These are phyloP conservation scores for Tripterygium wilfordii DNA, from an alignment of 177 flowering plant genomes.

Conservation along the genomic window DNA sequence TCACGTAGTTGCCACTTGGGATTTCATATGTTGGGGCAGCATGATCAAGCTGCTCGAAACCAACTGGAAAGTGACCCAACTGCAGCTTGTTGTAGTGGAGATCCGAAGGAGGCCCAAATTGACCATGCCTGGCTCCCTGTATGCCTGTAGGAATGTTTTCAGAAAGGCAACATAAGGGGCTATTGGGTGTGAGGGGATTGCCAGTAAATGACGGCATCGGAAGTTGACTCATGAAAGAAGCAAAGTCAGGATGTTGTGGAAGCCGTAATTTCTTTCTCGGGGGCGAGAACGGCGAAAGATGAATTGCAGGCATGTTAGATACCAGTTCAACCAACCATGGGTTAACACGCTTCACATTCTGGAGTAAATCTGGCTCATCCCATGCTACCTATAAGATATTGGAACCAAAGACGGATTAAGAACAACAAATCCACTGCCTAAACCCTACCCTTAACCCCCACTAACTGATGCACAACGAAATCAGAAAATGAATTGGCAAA, in stretches of 20 bases:
- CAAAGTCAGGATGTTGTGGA: slow-evolving; percentile 27
- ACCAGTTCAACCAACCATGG: slow-evolving; percentile 61
- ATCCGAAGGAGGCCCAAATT: slow-evolving; percentile 24
- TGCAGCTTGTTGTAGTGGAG: slow-evolving; percentile 29
- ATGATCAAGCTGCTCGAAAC: slow-evolving; percentile 17
- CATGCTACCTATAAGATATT: slow-evolving; percentile 32
- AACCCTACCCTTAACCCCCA: too few species aligned
- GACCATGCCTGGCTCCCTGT: slow-evolving; percentile 80
- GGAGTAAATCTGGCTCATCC: slow-evolving; percentile 62
- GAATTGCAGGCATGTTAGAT: slow-evolving; percentile 29
- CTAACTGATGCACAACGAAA: too few species aligned
- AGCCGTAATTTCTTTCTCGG: slow-evolving; percentile 50
- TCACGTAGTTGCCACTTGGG: slow-evolving; percentile 1
- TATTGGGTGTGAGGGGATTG: slow-evolving; percentile 20
- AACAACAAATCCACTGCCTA: background rate
- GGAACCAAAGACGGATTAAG: background rate
- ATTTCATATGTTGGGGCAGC: slow-evolving; percentile 10
- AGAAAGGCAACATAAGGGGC: slow-evolving; percentile 26
- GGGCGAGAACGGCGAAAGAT: slow-evolving; percentile 35
- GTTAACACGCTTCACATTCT: slow-evolving; percentile 48
- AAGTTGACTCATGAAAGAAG: slow-evolving; percentile 17
- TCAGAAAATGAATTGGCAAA: too few species aligned
- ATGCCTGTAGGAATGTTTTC: slow-evolving; percentile 41
- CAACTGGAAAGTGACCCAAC: slow-evolving; percentile 20
- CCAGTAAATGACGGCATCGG: slow-evolving; percentile 25